Evolutionary conservation across 768 basidiomycete species (phyloP).

Genomic region (Sporobolomyces pararoseus): DNA sequence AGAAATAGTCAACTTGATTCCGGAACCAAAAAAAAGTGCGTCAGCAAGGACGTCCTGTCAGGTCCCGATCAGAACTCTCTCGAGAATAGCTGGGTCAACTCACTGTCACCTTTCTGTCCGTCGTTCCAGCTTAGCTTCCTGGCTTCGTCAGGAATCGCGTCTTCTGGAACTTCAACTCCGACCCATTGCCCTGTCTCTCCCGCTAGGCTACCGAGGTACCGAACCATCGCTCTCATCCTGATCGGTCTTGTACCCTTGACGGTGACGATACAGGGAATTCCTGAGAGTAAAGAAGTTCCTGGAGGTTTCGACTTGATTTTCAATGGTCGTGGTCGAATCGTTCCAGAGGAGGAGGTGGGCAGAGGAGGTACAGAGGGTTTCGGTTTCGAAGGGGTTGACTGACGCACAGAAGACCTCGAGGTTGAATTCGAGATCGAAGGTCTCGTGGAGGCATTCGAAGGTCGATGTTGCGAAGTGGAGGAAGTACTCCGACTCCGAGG

Average conservation of each 20-base stretch:
- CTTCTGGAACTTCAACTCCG: conserved; percentile 61
- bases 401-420: neutral
- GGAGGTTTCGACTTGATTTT: conserved; percentile 16
- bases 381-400: neutral
- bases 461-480: conserved; percentile 51
- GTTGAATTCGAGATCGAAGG: conserved; percentile 51
- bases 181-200: conserved; percentile 84
- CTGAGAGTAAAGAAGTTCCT: conserved; percentile 74
- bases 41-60: too few species aligned
- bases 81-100: too few species aligned
- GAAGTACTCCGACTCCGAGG: conserved; percentile 25
- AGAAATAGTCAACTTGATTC: conserved; percentile 23
- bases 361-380: neutral
- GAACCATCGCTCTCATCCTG: conserved; percentile 77
- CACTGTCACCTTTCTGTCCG: conserved; percentile 72
- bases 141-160: conserved; percentile 27
- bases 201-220: conserved; percentile 72
- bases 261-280: conserved; percentile 84
- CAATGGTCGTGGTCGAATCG: neutral
- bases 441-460: conserved; percentile 50
- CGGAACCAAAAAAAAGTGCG: too few species aligned
- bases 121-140: conserved; percentile 80
- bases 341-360: neutral
- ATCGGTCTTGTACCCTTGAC: conserved; percentile 60
- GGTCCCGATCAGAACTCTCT: too few species aligned